A percentile compares a stretch with the other conserved stretches of the same genome.
Conservation (phyloP, 2,329 filamentous ascomycete species). For the Didymella segeticola region DNA sequence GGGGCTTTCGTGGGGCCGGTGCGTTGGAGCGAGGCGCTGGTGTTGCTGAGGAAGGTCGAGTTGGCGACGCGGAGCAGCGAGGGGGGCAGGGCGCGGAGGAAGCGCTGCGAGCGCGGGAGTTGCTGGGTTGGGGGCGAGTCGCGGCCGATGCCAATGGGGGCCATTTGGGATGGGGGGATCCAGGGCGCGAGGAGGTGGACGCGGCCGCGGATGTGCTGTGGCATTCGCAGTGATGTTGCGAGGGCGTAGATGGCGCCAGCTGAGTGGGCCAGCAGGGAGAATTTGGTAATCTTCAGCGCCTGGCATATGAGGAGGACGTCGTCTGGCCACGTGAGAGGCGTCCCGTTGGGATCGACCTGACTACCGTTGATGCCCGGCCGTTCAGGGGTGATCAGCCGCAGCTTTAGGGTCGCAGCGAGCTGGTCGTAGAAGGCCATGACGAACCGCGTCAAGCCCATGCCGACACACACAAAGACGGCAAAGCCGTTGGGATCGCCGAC, state of each 20-base stretch:
- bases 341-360: slow-evolving; percentile 82
- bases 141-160: slow-evolving; percentile 65
- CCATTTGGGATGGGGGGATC: slow-evolving; percentile 80
- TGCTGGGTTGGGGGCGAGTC: slow-evolving; percentile 80
- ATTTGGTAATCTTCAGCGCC: slow-evolving; percentile 88
- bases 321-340: slow-evolving; percentile 90
- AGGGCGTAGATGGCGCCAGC: slow-evolving; percentile 98
- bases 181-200: slow-evolving; percentile 95
- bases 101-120: slow-evolving; percentile 88
- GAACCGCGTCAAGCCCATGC: slow-evolving; percentile 95
- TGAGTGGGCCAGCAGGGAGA: slow-evolving; percentile 94
- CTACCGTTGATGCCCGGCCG: slow-evolving; percentile 93
- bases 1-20: slow-evolving; percentile 60
- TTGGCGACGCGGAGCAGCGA: slow-evolving; percentile 94
- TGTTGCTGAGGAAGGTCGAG: slow-evolving; percentile 92
- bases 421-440: slow-evolving; percentile 98
- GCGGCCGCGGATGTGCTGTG: slow-evolving; percentile 90
- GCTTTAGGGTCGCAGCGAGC: slow-evolving; percentile 82
- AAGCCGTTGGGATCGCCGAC: slow-evolving; percentile 91
- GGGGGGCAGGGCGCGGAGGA: slow-evolving; percentile 87
- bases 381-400: slow-evolving; percentile 92
- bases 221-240: slow-evolving; percentile 92
- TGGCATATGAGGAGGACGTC: slow-evolving; percentile 96
- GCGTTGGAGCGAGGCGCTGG: slow-evolving; percentile 76
- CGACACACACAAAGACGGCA: slow-evolving; percentile 94